A percentile compares a stretch with the other conserved stretches of the same genome.
Conservation (phyloP, 805 yeast genomes). For the Ogataea degrootiae region DNA sequence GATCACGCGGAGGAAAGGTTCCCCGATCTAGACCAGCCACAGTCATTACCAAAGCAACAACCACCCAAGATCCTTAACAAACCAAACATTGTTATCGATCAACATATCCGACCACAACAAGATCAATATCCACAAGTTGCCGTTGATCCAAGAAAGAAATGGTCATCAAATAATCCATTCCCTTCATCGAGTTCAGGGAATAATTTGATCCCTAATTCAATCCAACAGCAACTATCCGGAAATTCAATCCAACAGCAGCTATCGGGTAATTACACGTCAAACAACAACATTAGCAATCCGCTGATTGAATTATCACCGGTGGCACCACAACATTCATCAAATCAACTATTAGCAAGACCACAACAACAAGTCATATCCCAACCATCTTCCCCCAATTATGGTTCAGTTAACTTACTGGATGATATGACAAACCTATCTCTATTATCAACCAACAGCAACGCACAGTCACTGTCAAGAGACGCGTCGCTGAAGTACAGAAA, state of each 20-base stretch:
- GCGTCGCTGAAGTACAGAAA: constrained; percentile 8
- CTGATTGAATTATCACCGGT: constrained; percentile 13
- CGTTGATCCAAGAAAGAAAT: constrained; percentile 4
- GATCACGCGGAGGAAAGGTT: constrained; percentile 47
- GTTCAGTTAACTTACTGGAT: too few species aligned
- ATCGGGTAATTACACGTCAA: background rate
- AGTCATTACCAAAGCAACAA: constrained; percentile 6
- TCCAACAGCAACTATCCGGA: constrained; percentile 1
- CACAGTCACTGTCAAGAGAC: constrained; percentile 3
- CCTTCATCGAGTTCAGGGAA: constrained; percentile 7
- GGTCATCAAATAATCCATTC: constrained; percentile 26
- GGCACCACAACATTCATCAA: background rate
- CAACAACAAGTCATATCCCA: background rate
- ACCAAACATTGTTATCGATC: constrained; percentile 12
- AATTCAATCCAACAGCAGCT: background rate
- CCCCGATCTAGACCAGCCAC: constrained; percentile 24
- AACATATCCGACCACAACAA: background rate
- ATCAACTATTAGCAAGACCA: background rate
- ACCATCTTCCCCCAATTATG: background rate
- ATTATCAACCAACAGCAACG: too few species aligned
- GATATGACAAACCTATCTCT: too few species aligned
- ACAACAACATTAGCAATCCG: background rate
- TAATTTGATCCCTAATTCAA: background rate
- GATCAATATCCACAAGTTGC: background rate
- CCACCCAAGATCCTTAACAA: background rate